Evolutionary conservation across 306 rosid genomes (phyloP).

Genomic region (Fagus sylvatica): DNA sequence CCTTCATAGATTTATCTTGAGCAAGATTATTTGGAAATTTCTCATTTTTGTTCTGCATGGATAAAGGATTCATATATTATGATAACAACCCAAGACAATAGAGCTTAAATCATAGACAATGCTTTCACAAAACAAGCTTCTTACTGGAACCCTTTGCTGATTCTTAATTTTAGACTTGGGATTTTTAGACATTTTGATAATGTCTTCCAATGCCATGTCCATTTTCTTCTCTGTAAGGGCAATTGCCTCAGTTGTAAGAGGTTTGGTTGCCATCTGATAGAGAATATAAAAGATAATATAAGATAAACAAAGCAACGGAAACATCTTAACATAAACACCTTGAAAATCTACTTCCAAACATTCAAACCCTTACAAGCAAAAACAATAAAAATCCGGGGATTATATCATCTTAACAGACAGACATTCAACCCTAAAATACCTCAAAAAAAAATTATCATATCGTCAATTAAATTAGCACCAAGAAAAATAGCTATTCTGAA

Average conservation of each 20-base stretch:
- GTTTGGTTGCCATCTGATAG: slow-evolving; percentile 76
- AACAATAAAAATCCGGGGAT: no score
- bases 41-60: slow-evolving; percentile 62
- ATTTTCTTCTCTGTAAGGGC: slow-evolving; percentile 97
- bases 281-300: not conserved
- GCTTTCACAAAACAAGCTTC: slow-evolving; percentile 4
- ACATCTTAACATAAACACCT: not conserved
- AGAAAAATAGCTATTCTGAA: no score
- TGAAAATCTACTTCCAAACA: no score
- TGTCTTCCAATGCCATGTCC: slow-evolving; percentile 93
- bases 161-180: slow-evolving; percentile 33
- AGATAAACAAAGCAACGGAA: not conserved
- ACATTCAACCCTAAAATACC: no score
- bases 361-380: no score
- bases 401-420: no score
- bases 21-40: slow-evolving; percentile 41
- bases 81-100: slow-evolving; percentile 1
- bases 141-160: slow-evolving; percentile 59
- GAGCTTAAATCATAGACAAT: not conserved
- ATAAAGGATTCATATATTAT: slow-evolving; percentile 2
- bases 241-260: slow-evolving; percentile 66
- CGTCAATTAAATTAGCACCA: no score
- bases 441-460: no score
- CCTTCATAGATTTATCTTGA: slow-evolving; percentile 65
- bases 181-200: slow-evolving; percentile 76